phyloP scores from a whole-genome alignment of 805 yeast species.

The Lachancea meyersii region DNA sequence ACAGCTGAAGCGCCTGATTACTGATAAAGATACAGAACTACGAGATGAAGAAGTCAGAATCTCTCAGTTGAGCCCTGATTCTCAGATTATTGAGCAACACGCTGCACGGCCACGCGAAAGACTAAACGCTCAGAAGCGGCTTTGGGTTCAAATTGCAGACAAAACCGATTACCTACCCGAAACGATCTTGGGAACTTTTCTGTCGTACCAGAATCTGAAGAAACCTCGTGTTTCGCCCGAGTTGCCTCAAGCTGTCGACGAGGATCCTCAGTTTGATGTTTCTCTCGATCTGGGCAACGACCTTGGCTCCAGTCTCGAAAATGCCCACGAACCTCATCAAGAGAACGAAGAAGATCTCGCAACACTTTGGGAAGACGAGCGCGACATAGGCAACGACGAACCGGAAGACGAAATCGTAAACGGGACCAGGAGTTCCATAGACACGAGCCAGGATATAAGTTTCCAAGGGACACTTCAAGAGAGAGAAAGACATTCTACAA shows the following conservation, averaged over 20 bases:
- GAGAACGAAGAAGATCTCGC: slow-evolving; percentile 3
- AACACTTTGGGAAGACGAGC: slow-evolving; percentile 1
- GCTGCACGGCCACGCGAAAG: neutral
- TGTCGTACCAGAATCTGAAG: slow-evolving; percentile 18
- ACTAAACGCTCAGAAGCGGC: slow-evolving; percentile 14
- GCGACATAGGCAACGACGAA: slow-evolving; percentile 5
- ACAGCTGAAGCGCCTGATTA: slow-evolving; percentile 13
- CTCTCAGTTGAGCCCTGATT: neutral
- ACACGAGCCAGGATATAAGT: slow-evolving; percentile 5
- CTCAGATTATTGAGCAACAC: neutral
- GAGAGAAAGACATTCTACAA: neutral
- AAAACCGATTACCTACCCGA: slow-evolving; percentile 19
- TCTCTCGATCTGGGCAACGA: slow-evolving; percentile 23
- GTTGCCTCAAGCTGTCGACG: slow-evolving; percentile 10
- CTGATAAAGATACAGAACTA: slow-evolving; percentile 20
- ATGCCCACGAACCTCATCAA: neutral
- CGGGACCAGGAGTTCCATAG: slow-evolving; percentile 11
- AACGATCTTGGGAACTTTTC: slow-evolving; percentile 12
- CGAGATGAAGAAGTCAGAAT: slow-evolving; percentile 15
- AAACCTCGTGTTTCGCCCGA: slow-evolving; percentile 8
- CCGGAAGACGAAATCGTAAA: slow-evolving; percentile 6
- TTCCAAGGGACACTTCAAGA: neutral
- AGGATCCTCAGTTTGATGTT: slow-evolving; percentile 20
- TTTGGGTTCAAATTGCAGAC: slow-evolving; percentile 19
- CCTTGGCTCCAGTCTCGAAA: slow-evolving; percentile 6